A percentile compares a stretch with the other conserved stretches of the same genome.
Evolutionary conservation across 164 flowering plant species (phyloP).

Genomic region (Kalanchoe fedtschenkoi): DNA sequence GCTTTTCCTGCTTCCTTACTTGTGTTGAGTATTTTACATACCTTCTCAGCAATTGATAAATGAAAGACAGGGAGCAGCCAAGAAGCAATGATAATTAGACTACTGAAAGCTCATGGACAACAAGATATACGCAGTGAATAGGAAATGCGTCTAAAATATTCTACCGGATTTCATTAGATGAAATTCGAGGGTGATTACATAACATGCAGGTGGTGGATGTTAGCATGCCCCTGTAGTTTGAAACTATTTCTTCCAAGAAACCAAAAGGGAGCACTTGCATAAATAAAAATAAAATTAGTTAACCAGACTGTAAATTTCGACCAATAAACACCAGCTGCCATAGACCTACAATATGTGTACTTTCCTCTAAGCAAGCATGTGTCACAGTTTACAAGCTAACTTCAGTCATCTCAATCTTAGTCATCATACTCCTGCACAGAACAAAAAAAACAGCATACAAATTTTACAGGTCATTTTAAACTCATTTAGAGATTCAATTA

Average conservation of each 20-base stretch:
- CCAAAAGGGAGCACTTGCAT: not conserved
- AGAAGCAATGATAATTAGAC: too few relatives aligned
- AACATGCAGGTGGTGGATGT: too few relatives aligned
- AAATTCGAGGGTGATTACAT: not conserved
- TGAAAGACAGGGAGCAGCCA: too few relatives aligned
- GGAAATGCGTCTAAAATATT: too few relatives aligned
- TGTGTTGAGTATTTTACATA: too few relatives aligned
- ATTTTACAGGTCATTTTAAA: not conserved
- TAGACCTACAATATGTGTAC: not conserved
- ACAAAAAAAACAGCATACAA: not conserved
- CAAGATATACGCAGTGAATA: too few relatives aligned
- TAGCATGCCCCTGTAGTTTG: too few relatives aligned
- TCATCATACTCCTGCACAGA: not conserved
- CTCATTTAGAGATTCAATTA: not conserved
- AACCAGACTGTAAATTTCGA: not conserved
- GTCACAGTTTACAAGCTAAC: not conserved
- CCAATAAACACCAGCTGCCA: not conserved
- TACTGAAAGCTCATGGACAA: too few relatives aligned
- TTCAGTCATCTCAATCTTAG: not conserved
- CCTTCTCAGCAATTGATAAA: too few relatives aligned
- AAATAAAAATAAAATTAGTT: not conserved
- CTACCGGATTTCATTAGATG: not conserved
- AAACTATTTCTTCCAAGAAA: not conserved
- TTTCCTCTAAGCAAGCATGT: not conserved
- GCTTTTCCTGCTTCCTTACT: too few relatives aligned